A percentile compares a stretch with the other conserved stretches of the same genome.
These are phyloP conservation scores for Anisodus acutangulus DNA, from an alignment of 257 asterid genomes.

Conservation along the genomic window DNA sequence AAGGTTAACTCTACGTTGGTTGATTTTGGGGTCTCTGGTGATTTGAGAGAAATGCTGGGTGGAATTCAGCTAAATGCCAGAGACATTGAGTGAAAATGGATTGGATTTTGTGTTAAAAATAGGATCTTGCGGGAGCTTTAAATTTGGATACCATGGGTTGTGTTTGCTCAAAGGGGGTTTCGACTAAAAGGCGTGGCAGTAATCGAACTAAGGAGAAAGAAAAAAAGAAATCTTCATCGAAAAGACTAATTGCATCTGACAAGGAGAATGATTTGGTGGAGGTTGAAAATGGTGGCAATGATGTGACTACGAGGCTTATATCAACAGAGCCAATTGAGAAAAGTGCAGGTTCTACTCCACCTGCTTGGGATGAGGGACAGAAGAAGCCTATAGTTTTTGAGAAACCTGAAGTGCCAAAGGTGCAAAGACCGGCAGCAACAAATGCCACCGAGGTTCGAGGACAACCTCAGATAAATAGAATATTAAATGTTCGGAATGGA, in stretches of 20 bases:
- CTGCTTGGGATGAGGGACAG: constrained; percentile 52
- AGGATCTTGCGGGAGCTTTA: constrained; percentile 48
- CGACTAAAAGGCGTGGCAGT: constrained; percentile 44
- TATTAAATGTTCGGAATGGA: constrained; percentile 63
- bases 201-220: constrained; percentile 52
- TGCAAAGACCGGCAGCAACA: constrained; percentile 35
- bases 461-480: constrained; percentile 64
- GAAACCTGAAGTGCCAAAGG: constrained; percentile 43
- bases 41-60: constrained; percentile 51
- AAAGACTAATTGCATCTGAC: constrained; percentile 51
- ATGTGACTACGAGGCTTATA: constrained; percentile 64
- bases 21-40: constrained; percentile 27
- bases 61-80: constrained; percentile 43
- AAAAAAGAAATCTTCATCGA: constrained; percentile 59
- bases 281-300: constrained; percentile 64
- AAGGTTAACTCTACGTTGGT: constrained; percentile 20
- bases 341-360: constrained; percentile 69
- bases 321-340: constrained; percentile 57
- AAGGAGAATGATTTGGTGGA: constrained; percentile 61
- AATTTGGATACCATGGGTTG: constrained; percentile 68
- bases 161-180: constrained; percentile 72
- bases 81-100: constrained; percentile 48
- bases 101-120: constrained; percentile 42
- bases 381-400: constrained; percentile 50
- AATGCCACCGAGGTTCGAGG: constrained; percentile 42